Evolutionary conservation across 768 basidiomycete species (phyloP), one percentile per base, ranked within the genome.

Genomic region (Coprinopsis marcescibilis): DNA sequence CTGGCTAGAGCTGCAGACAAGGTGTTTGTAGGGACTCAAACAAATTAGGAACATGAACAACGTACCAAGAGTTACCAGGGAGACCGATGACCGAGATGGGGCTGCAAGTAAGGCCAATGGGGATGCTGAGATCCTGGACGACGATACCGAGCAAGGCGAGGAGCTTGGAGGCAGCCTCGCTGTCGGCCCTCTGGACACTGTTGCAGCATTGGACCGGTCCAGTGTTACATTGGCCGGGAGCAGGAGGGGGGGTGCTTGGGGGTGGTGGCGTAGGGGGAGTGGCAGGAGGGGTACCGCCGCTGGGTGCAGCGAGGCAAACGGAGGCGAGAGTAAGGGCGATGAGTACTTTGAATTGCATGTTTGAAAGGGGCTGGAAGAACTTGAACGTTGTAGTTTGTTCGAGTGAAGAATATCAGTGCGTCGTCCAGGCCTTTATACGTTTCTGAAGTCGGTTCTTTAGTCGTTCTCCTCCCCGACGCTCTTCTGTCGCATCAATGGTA

Each of bases 81-180:
- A 44, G 41, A 11, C 58, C 60, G 38, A 63, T 50, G 45, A 60
- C 56, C 26, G 49, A 42, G 46, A 65, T 55, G 20, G 63, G 63
- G 46, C 46, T 51, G 52, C 62, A 63, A 43, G 52, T 62, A 26
- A 65, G 19, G n/a, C 61, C 63, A 37, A 65, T 58, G 17, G 48
- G 42, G 27, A 43, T 57, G 34, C 51, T 63, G 39, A 61, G 24
- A 25, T 57, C 56, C 35, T 50, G 39, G 23, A 58, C 54, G 43
- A 55, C 48, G 44, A 58, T 36, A 24, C 46, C 48, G 32, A 56
- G 44, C 26, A 59, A 47, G 21, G 25, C 48, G n/a, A 59, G 39
- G 10, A 57, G 11, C 7, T n/a, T 27, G n/a, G 49, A 30, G 10
- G 45, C 19, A 19, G 7, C 7, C 23, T 30, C 43, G 24, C 24